Evolutionary conservation across 768 basidiomycete species (phyloP), one percentile per base, ranked within the genome.

Genomic region (Gloeopeniophorella convolvens): DNA sequence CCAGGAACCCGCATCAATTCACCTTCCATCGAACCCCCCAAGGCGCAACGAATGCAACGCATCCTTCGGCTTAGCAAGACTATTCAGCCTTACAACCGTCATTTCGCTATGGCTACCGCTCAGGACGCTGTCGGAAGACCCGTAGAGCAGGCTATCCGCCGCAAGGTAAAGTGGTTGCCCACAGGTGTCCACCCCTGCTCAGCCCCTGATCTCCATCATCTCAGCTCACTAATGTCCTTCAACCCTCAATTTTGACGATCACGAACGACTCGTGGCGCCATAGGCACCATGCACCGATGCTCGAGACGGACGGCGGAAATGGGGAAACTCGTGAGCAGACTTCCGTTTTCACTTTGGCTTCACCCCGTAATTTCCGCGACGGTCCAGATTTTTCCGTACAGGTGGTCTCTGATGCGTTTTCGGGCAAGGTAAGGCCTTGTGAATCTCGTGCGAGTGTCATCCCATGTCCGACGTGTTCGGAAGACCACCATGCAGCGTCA

Each of bases 181-280:
- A 18, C 44, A 3, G 21, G 27, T 20, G 24, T 34, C 3, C 28
- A 28, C 21, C 18, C 3, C 15, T 43, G 26, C 43, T 53, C 58
- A 49, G 56, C 49, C 39, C 42, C 45, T 59, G 42, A 53, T 48
- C 44, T 58, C 42, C 55, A 54, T 23, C 35, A 50, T 55, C 55
- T 54, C 63, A 91, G 89, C 69, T 92, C 58, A 78, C 72, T 46
- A 63, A 68, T 36, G 69, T 79, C 42, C 72, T 92, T 47, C 70
- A 72, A 59, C 89, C 89, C 16, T 66, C 74, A 46, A 71, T 73
- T 59, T 71, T 92, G 62, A 72, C 63, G 46, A 83, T 92, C 62
- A 74, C 74, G 30, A 92, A 92, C 67, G 85, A 92, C 61, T 91
- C 89, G 45, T 82, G 80, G 78, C 75, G 86, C 69, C 89, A 92